A percentile compares a stretch with the other conserved stretches of the same genome.
Evolutionary conservation across 2,329 filamentous ascomycete genomes (phyloP).

Genomic region (Fusarium veterinarium): DNA sequence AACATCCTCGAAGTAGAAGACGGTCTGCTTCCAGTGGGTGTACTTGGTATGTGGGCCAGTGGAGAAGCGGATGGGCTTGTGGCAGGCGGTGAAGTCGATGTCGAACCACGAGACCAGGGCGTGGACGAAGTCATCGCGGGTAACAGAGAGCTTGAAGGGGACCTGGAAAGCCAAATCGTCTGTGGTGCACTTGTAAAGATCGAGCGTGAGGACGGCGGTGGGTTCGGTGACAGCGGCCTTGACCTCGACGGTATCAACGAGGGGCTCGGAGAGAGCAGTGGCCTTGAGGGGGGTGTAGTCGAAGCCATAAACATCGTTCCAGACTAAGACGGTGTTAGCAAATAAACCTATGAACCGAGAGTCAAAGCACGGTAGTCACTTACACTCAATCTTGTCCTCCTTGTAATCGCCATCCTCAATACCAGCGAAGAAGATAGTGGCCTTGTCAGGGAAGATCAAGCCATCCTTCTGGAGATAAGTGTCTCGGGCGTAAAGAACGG

Average conservation of each 20-base stretch:
- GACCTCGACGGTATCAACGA: conserved; percentile 97
- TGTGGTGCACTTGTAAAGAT: conserved; percentile 89
- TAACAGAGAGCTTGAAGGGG: conserved; percentile 79
- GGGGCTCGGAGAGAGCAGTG: conserved; percentile 92
- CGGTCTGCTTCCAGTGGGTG: conserved; percentile 99
- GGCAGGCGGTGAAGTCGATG: conserved; percentile 97
- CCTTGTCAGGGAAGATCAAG: conserved; percentile 98
- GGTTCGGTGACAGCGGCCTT: conserved; percentile 98
- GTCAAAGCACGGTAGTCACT: conserved; percentile 53
- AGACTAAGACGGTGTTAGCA: conserved; percentile 70
- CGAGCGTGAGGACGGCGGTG: conserved; percentile 83
- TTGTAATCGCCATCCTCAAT: conserved; percentile 99
- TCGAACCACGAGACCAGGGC: conserved; percentile 99
- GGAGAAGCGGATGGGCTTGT: conserved; percentile 97
- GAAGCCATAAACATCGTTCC: conserved; percentile 99
- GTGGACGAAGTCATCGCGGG: conserved; percentile 94
- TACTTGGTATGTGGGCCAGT: conserved; percentile 99
- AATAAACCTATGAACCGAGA: neutral
- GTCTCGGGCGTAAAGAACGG: conserved; percentile 95
- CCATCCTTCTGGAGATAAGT: conserved; percentile 87
- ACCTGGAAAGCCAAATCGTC: conserved; percentile 86
- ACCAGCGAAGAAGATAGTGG: conserved; percentile 94
- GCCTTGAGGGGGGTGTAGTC: conserved; percentile 94
- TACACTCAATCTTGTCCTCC: conserved; percentile 99
- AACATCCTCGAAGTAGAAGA: conserved; percentile 96